These are phyloP conservation scores for Tolypocladium ophioglossoides DNA, from an alignment of 2,329 filamentous ascomycete species.

Conservation along the genomic window DNA sequence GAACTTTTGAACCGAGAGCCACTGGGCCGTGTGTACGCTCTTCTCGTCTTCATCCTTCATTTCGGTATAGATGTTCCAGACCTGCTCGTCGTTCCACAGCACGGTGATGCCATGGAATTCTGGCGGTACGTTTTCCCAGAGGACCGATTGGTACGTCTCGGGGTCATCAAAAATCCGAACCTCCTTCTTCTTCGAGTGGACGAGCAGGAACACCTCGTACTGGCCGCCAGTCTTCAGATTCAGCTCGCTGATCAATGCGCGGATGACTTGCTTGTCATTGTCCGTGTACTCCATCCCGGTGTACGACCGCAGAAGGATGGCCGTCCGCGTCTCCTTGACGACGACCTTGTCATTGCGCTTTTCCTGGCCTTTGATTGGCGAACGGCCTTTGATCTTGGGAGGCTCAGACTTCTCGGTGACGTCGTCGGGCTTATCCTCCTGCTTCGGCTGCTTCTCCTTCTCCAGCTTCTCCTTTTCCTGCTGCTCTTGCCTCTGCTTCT, in stretches of 20 bases:
- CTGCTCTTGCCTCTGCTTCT: conserved; percentile 2
- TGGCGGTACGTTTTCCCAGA: conserved; percentile 52
- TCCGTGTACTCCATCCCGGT: conserved; percentile 65
- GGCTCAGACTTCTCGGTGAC: neutral
- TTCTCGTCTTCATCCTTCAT: conserved; percentile 50
- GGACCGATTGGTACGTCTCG: conserved; percentile 46
- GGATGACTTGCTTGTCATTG: conserved; percentile 69
- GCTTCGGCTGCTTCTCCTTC: neutral
- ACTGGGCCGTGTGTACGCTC: conserved; percentile 51
- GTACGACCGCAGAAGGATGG: conserved; percentile 66
- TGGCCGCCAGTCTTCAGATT: conserved; percentile 66
- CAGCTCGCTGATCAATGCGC: conserved; percentile 69
- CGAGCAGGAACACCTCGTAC: conserved; percentile 69
- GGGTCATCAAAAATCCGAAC: conserved; percentile 49
- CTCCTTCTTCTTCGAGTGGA: conserved; percentile 61
- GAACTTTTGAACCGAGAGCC: conserved; percentile 67
- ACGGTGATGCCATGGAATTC: conserved; percentile 64
- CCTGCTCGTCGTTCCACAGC: conserved; percentile 64
- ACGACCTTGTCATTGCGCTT: conserved; percentile 10
- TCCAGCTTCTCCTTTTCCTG: conserved; percentile 2
- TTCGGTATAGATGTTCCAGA: conserved; percentile 66
- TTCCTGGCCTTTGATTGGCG: conserved; percentile 2
- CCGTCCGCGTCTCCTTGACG: conserved; percentile 47
- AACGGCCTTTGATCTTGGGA: conserved; percentile 7
- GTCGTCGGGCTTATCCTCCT: neutral